Evolutionary conservation across 148 eudicot species (phyloP).

Genomic region (Amaranthus hypochondriacus): DNA sequence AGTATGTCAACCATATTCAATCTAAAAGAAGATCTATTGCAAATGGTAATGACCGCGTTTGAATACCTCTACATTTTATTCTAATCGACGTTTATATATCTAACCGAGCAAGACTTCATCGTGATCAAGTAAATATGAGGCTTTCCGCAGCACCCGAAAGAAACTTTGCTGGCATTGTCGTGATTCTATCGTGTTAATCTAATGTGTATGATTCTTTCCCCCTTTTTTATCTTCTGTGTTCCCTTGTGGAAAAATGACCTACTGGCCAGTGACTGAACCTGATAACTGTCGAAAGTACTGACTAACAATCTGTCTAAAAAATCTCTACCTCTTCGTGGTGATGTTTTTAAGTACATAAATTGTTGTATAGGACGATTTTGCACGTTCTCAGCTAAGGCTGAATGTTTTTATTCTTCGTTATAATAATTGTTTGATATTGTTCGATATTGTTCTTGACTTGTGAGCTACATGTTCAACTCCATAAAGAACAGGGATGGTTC

Average conservation of each 20-base stretch:
- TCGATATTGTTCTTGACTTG: neutral
- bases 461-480: neutral
- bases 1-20: conserved; percentile 54
- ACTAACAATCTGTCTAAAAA: neutral
- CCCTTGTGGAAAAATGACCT: neutral
- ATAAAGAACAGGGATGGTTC: neutral
- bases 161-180: neutral
- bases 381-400: neutral
- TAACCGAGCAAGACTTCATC: neutral
- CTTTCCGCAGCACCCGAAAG: neutral
- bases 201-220: neutral
- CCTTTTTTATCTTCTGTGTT: neutral
- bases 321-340: neutral
- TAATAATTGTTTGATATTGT: neutral
- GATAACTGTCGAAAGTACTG: conserved; percentile 1
- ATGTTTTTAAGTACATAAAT: neutral
- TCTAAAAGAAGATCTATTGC: conserved; percentile 40
- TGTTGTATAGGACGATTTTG: conserved; percentile 5
- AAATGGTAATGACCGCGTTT: neutral
- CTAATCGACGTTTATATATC: neutral
- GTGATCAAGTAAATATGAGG: neutral
- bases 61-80: conserved; percentile 1
- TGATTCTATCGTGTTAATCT: neutral
- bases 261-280: conserved; percentile 1
- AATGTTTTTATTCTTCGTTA: neutral